Evolutionary conservation across 305 asterid species (phyloP).

Genomic region (Stenogyne calaminthoides): DNA sequence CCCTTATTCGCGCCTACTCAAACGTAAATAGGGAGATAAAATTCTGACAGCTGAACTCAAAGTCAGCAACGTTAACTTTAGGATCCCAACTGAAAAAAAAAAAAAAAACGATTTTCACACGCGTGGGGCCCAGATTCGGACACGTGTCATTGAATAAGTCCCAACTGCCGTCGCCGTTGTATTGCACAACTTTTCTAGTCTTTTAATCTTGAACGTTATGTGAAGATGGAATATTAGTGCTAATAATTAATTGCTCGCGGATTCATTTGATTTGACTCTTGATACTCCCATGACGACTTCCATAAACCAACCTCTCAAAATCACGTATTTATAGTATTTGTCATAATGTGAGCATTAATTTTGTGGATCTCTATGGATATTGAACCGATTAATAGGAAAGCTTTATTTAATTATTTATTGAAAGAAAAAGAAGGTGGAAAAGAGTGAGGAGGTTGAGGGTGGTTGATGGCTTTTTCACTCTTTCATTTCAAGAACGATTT

Average conservation of each 20-base stretch:
- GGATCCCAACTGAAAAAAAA: not conserved
- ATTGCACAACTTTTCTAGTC: not conserved
- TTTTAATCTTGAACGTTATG: not conserved
- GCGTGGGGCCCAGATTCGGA: not conserved
- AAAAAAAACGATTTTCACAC: constrained; percentile 19
- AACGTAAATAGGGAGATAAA: too few relatives aligned
- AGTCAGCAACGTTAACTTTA: constrained; percentile 17
- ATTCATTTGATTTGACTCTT: constrained; percentile 16
- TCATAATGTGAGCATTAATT: constrained; percentile 3
- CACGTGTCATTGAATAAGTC: constrained; percentile 27
- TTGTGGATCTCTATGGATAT: constrained; percentile 32
- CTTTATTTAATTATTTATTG: constrained; percentile 10
- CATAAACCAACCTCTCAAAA: not conserved
- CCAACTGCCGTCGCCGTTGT: too few relatives aligned
- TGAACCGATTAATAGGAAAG: constrained; percentile 6
- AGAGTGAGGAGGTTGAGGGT: constrained; percentile 1
- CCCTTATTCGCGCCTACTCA: too few relatives aligned
- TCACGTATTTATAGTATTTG: not conserved
- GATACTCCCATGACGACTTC: not conserved
- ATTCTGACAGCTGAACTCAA: constrained; percentile 14
- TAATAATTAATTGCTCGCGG: not conserved
- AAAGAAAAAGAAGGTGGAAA: not conserved
- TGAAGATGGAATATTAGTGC: not conserved
- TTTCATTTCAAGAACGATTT: constrained; percentile 30
- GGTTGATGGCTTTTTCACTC: constrained; percentile 27